phyloP scores from a whole-genome alignment of 192 early-diverging fungal genomes.

The Linnemannia elongata region DNA sequence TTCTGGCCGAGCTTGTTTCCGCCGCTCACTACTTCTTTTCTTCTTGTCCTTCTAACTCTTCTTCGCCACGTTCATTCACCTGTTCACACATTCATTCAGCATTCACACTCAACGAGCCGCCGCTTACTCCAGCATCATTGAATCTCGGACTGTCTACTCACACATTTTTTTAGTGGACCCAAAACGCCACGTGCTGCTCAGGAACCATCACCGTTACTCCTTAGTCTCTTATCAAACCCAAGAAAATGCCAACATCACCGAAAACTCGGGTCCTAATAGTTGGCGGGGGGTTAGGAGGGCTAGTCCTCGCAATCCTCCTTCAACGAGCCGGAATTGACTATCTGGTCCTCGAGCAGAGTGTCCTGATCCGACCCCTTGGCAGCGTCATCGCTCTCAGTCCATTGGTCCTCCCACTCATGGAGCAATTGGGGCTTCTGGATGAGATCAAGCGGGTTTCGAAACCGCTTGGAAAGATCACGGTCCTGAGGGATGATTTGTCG shows the following conservation, averaged over 20 bases:
- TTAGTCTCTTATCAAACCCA: background rate
- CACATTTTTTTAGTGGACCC: background rate
- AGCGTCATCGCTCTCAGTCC: conserved; percentile 21
- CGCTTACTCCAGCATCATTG: background rate
- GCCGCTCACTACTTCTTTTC: background rate
- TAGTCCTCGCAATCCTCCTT: conserved; percentile 22
- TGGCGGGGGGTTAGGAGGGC: conserved; percentile 25
- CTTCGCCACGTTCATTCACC: background rate
- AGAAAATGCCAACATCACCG: background rate
- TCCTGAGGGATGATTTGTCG: conserved; percentile 17
- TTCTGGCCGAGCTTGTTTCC: background rate
- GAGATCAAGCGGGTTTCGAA: conserved; percentile 20
- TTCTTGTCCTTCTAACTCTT: background rate
- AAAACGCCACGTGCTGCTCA: background rate
- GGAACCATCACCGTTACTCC: too few relatives aligned
- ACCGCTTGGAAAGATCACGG: conserved; percentile 22
- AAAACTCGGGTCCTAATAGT: conserved; percentile 21
- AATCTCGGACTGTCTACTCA: background rate
- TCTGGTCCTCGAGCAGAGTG: conserved; percentile 19
- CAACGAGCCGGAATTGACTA: conserved; percentile 35
- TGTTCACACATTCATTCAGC: background rate
- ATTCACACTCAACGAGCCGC: background rate
- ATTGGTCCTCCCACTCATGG: conserved; percentile 25
- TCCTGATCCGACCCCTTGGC: conserved; percentile 39
- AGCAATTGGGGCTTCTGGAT: conserved; percentile 28